These are phyloP conservation scores for Terfezia boudieri DNA, from an alignment of 495 filamentous ascomycete species.

Conservation along the genomic window DNA sequence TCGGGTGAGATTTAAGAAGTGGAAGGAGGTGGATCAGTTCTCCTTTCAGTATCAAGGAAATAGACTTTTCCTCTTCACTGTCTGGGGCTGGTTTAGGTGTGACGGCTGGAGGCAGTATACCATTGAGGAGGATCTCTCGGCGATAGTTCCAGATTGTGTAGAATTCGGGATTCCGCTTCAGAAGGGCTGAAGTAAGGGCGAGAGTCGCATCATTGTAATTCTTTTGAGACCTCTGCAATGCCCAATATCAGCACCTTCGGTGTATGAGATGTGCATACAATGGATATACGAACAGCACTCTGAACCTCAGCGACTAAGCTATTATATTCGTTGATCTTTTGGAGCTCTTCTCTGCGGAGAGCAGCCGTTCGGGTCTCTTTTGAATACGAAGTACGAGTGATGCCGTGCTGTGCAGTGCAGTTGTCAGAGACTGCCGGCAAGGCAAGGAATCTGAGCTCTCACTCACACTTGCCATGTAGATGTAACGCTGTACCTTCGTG, in stretches of 20 bases:
- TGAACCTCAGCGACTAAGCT: conserved; percentile 44
- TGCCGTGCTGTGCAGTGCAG: conserved; percentile 6
- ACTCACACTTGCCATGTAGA: too few species aligned
- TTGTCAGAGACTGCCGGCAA: background rate
- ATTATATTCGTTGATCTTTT: conserved; percentile 59
- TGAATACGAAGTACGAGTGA: conserved; percentile 38
- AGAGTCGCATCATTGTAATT: conserved; percentile 37
- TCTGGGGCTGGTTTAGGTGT: conserved; percentile 22
- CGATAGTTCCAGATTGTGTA: conserved; percentile 97
- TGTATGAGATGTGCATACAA: background rate
- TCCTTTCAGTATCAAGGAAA: conserved; percentile 12
- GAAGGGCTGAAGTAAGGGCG: conserved; percentile 52
- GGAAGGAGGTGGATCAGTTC: conserved; percentile 33
- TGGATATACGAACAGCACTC: conserved; percentile 24
- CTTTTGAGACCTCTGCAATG: background rate
- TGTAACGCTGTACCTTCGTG: too few species aligned
- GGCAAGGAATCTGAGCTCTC: background rate
- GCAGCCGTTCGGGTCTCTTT: conserved; percentile 39
- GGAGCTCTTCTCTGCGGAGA: conserved; percentile 42
- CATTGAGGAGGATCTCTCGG: conserved; percentile 33
- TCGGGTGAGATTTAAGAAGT: conserved; percentile 63
- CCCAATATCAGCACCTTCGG: background rate
- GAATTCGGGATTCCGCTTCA: conserved; percentile 83
- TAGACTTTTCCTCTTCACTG: background rate
- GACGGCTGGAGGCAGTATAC: conserved; percentile 19